Evolutionary conservation across 163 green algal species (phyloP).

Genomic region (Chlamydomonas reinhardtii): DNA sequence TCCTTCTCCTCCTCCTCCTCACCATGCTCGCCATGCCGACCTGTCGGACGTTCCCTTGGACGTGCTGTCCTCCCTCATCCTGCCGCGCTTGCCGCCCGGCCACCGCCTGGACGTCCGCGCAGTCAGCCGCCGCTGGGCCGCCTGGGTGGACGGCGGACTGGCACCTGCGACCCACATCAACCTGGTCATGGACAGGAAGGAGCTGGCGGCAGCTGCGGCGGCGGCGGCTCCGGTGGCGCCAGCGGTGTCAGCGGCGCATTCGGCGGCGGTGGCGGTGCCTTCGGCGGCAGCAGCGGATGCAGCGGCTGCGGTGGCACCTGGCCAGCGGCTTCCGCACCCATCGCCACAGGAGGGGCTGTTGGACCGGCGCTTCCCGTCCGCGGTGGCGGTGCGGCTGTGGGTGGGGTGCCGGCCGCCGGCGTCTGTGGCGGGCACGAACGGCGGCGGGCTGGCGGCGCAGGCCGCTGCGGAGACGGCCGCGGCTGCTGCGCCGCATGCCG

Average conservation of each 20-base stretch:
- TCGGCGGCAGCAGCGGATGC: too few relatives aligned
- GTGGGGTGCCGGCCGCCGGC: conserved; percentile 14
- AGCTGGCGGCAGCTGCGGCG: background rate
- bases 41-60: background rate
- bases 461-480: background rate
- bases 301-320: too few relatives aligned
- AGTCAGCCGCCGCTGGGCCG: background rate
- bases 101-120: conserved; percentile 5
- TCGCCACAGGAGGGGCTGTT: background rate
- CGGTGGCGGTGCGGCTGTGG: background rate
- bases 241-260: too few relatives aligned
- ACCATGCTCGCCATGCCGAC: background rate
- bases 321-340: too few relatives aligned
- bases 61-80: background rate
- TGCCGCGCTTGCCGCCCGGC: background rate
- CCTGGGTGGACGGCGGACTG: background rate
- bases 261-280: too few relatives aligned
- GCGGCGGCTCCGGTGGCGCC: too few relatives aligned
- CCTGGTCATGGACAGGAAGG: background rate
- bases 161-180: background rate
- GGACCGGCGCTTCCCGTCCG: background rate
- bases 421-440: background rate
- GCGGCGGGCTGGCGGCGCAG: background rate
- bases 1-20: too few relatives aligned
- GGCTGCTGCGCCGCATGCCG: background rate